phyloP scores from a whole-genome alignment of 2,329 filamentous ascomycete species.

The Penicillium frequentans region DNA sequence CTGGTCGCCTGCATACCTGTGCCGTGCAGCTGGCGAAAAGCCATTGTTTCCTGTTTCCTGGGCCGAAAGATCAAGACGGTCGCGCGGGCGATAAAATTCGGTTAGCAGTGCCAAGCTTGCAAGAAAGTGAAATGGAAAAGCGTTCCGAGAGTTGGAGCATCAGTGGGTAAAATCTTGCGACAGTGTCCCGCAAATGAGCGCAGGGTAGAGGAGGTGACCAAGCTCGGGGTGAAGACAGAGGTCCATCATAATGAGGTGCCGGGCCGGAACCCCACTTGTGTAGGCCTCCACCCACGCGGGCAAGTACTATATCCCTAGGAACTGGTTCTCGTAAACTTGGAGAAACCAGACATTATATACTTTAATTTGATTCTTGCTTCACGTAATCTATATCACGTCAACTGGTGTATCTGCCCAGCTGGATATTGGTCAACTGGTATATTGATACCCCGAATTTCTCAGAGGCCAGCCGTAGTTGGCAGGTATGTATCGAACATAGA shows the following conservation, averaged over 20 bases:
- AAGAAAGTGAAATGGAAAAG: not conserved
- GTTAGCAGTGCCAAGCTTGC: not conserved
- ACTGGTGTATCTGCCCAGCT: no score
- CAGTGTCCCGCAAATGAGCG: not conserved
- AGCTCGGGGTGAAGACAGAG: not conserved
- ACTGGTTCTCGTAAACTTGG: no score
- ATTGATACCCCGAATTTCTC: no score
- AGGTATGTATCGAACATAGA: no score
- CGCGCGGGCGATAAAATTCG: not conserved
- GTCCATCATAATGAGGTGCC: not conserved
- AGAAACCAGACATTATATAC: no score
- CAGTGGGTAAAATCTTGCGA: not conserved
- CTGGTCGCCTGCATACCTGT: slow-evolving; percentile 22
- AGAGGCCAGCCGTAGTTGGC: no score
- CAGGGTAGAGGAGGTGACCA: not conserved
- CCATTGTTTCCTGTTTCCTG: slow-evolving; percentile 22
- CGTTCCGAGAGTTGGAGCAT: not conserved
- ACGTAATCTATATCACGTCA: no score
- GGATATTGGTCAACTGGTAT: no score
- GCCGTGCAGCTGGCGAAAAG: slow-evolving; percentile 24
- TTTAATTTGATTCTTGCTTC: no score
- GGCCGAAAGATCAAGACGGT: not conserved
- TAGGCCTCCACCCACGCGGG: not conserved
- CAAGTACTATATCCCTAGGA: not conserved
- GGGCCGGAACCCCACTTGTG: slow-evolving; percentile 1